phyloP scores from a whole-genome alignment of 805 yeast genomes.

The Tetrapisispora namnaoensis region DNA sequence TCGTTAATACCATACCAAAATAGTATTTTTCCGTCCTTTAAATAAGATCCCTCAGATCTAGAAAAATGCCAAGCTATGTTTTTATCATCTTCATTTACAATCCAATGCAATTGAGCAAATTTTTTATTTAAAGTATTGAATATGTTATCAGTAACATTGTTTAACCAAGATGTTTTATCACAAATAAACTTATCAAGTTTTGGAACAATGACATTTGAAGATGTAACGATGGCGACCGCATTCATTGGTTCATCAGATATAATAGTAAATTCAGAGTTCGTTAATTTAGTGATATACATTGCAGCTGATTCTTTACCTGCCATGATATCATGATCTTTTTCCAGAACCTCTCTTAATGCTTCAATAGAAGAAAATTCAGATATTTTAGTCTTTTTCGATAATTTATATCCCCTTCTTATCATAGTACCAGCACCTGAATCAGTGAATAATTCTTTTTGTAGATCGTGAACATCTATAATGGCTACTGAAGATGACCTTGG shows the following conservation, averaged over 20 bases:
- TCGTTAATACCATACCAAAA: constrained; percentile 89
- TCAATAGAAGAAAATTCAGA: constrained; percentile 66
- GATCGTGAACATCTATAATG: constrained; percentile 86
- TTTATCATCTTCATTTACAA: constrained; percentile 79
- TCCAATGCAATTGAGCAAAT: constrained; percentile 71
- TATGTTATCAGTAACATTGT: constrained; percentile 91
- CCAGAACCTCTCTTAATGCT: constrained; percentile 62
- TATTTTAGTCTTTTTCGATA: constrained; percentile 59
- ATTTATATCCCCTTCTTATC: constrained; percentile 93
- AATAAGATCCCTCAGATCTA: constrained; percentile 88
- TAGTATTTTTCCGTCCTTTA: constrained; percentile 77
- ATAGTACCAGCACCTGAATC: constrained; percentile 99
- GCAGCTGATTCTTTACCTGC: constrained; percentile 69
- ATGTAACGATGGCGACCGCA: constrained; percentile 76
- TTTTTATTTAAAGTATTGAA: constrained; percentile 75
- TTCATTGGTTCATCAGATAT: constrained; percentile 96
- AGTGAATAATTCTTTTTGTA: constrained; percentile 94
- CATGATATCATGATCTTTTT: constrained; percentile 65
- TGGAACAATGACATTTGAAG: constrained; percentile 38
- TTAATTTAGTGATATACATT: constrained; percentile 66
- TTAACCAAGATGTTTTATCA: constrained; percentile 89
- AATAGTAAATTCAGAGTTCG: constrained; percentile 52
- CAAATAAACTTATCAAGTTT: constrained; percentile 78
- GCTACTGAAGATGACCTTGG: constrained; percentile 98
- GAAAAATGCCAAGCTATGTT: constrained; percentile 87